Evolutionary conservation across 2,329 filamentous ascomycete genomes (phyloP), one percentile per base, ranked within the genome.

Genomic region (Aschersonia sp.): DNA sequence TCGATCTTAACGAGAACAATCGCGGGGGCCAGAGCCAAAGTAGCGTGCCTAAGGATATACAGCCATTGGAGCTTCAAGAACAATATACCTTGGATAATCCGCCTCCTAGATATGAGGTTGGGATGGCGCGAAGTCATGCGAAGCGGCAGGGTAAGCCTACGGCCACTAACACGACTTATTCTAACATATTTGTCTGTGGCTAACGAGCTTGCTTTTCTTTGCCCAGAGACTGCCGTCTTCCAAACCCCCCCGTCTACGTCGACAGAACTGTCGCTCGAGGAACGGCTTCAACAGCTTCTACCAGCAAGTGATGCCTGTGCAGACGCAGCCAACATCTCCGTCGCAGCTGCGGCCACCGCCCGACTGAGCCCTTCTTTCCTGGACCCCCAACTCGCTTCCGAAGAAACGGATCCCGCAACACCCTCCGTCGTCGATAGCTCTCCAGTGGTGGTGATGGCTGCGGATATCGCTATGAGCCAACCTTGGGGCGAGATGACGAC

Each of bases 1-100:
- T 92, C 50, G 84, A 85, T 55, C 70, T 80, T 12, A 76, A 71
- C 51, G 75, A 80, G 56, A 80, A 79, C 58, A 75, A 72, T 47
- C 75, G 77, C 55, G 70, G 70, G 49, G 65, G 74, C 28, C 66
- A 51, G 59, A 55, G 43, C 47, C 43, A 52, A 44, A 32, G 45
- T 9, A 58, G 55, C 30, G 47, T 45, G 44, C 52, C 58, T 30
- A 53, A 57, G 50, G 51, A 56, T 7, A 48, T 53, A 40, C 66
- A 69, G 43, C 64, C 65, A 43, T 71, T 78, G 51, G 74, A 79
- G 52, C 57, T 78, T 9, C 75, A 79, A 40, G 77, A 80, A 44
- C 75, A 79, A 43, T 79, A 74, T 56, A 74, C 74, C 2, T 58
- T 78, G 4, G 76, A 80, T 29, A 74, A 79, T 46, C 72, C 74